Base-by-base conservation (phyloP, 2,329 filamentous ascomycete species). In the Pochonia chlamydosporia region DNA sequence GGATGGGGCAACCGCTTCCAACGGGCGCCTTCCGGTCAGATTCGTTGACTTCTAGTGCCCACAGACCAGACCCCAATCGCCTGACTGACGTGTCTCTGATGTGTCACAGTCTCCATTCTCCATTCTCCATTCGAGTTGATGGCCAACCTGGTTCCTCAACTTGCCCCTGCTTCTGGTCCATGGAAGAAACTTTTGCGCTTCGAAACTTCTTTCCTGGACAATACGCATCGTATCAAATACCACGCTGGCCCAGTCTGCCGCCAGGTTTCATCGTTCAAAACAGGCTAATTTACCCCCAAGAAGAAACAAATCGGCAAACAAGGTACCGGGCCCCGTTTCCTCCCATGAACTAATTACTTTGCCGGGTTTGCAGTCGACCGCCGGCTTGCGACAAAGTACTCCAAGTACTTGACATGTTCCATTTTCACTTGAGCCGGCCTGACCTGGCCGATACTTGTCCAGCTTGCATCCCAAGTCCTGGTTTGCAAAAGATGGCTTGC, bases 31-130 rank as follows among this genome's bases (percentile, higher is more conserved):
- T 36, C 39, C 39, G 37, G 7, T n/a, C n/a, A 37, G 36, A 13
- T 35, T 40, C n/a, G n/a, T n/a, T n/a, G n/a, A n/a, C n/a, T 23
- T 39, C 37, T 26, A 41, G 28, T 24, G 44, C 23, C 44, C 37
- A 40, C 16, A 33, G 28, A 46, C 7, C 14, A 16, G 24, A 14
- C 23, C n/a, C 5, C 24, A 41, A 24, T 26, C 3, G 39, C 39
- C 39, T 41, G 39, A 41, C 14, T 33, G 30, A 33, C 16, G 14
- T n/a, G 30, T 14, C 30, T 33, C 30, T n/a, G n/a, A n/a, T n/a
- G n/a, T n/a, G 16, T 33, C 30, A 2, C 30, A 33, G 26, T 13
- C n/a, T n/a, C n/a, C n/a, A n/a, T n/a, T n/a, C n/a, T n/a, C n/a
- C n/a, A n/a, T n/a, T n/a, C n/a, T n/a, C n/a, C n/a, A n/a, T n/a